Percentiles rank a stretch among this genome's conserved stretches.
phyloP scores from a whole-genome alignment of 768 basidiomycete species.

The Leucosporidium scottii region DNA sequence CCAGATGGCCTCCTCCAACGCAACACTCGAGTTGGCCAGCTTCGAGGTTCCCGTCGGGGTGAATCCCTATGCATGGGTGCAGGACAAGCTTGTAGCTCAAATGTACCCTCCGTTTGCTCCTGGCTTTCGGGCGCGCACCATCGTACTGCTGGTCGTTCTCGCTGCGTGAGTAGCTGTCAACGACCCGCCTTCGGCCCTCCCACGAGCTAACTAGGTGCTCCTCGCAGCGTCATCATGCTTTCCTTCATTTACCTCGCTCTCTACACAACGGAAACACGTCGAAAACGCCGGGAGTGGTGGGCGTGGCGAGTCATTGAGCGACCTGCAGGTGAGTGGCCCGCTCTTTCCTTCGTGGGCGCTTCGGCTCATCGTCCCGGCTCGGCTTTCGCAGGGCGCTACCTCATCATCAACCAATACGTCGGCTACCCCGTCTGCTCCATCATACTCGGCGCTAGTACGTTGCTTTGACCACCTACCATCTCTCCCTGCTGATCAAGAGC shows the following conservation, averaged over 20 bases:
- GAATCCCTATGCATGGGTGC: neutral
- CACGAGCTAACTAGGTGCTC: too few species aligned
- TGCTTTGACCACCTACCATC: too few species aligned
- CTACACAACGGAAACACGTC: neutral
- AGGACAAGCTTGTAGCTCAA: neutral
- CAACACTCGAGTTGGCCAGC: too few species aligned
- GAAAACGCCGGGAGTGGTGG: neutral
- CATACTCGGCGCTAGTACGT: neutral
- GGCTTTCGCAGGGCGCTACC: neutral
- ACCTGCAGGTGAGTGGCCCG: neutral
- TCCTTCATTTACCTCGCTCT: constrained; percentile 5
- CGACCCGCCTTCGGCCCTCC: too few species aligned
- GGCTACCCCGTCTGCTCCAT: constrained; percentile 6
- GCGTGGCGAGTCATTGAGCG: neutral
- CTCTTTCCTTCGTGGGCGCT: too few species aligned
- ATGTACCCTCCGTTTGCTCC: neutral
- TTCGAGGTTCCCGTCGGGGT: neutral
- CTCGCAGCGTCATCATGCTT: neutral
- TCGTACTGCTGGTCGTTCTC: neutral
- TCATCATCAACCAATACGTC: constrained; percentile 2
- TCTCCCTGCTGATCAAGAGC: too few species aligned
- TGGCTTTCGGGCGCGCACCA: neutral
- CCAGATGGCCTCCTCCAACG: too few species aligned
- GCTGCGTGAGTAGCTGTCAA: neutral
- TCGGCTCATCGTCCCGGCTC: too few species aligned